Evolutionary conservation across 1,139 yeast genomes (phyloP).

Genomic region (Hemisphaericaspora subhashii): DNA sequence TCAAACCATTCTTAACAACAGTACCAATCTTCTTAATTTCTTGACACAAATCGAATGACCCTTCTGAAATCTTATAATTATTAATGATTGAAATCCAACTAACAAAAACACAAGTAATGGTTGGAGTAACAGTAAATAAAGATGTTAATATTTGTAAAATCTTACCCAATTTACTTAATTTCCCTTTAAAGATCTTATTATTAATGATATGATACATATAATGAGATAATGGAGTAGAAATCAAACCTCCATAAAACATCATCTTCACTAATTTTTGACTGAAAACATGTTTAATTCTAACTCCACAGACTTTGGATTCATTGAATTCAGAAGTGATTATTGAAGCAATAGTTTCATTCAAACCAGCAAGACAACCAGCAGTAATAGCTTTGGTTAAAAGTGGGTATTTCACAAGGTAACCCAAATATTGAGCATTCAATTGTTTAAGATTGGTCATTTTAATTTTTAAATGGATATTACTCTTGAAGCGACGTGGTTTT

Average conservation of each 20-base stretch:
- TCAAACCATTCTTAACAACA: constrained; percentile 39
- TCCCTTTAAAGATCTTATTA: constrained; percentile 41
- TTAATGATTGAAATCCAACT: constrained; percentile 53
- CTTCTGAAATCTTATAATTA: constrained; percentile 23
- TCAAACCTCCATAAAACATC: constrained; percentile 69
- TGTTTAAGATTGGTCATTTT: constrained; percentile 9
- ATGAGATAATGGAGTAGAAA: constrained; percentile 78
- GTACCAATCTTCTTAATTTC: constrained; percentile 23
- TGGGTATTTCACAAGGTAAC: constrained; percentile 48
- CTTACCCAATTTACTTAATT: constrained; percentile 38
- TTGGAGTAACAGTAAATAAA: constrained; percentile 64
- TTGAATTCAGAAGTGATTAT: constrained; percentile 47
- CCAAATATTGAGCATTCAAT: constrained; percentile 36
- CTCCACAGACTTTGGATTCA: constrained; percentile 15
- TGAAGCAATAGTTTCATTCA: constrained; percentile 62
- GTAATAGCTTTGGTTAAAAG: constrained; percentile 61
- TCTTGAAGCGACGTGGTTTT: too few species aligned
- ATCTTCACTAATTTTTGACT: constrained; percentile 57
- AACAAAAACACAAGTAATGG: constrained; percentile 57
- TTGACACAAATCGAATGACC: constrained; percentile 6
- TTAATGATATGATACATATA: constrained; percentile 52
- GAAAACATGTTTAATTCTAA: constrained; percentile 35
- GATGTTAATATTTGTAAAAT: constrained; percentile 61
- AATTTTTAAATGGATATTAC: too few species aligned
- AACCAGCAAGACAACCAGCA: constrained; percentile 54